Percentiles rank a stretch among this genome's conserved stretches.
These are phyloP conservation scores for Isabelozyma rhagii DNA, from an alignment of 805 yeast genomes.

Conservation along the genomic window DNA sequence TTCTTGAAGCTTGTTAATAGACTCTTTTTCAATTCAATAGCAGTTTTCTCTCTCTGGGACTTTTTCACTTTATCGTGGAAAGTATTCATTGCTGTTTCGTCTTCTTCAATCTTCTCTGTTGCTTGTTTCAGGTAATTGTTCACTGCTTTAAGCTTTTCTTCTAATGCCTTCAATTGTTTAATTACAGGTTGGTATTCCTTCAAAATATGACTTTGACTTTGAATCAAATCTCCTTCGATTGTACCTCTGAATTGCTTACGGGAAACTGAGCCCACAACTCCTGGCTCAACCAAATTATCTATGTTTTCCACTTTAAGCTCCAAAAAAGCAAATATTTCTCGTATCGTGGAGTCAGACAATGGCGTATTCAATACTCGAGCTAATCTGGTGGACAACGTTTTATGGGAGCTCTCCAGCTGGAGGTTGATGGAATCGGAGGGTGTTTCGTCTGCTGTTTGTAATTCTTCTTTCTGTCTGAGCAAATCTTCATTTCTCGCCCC, in stretches of 20 bases:
- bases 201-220: slow-evolving; percentile 41
- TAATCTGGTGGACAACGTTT: slow-evolving; percentile 42
- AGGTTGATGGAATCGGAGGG: background rate
- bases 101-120: slow-evolving; percentile 35
- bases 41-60: slow-evolving; percentile 26
- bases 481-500: no score
- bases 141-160: slow-evolving; percentile 13
- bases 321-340: slow-evolving; percentile 30
- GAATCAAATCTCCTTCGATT: slow-evolving; percentile 58
- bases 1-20: slow-evolving; percentile 53
- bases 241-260: slow-evolving; percentile 59
- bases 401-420: background rate
- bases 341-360: slow-evolving; percentile 34
- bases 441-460: slow-evolving; percentile 5
- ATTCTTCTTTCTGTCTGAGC: background rate
- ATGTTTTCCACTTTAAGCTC: slow-evolving; percentile 22
- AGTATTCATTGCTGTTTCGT: slow-evolving; percentile 16
- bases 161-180: slow-evolving; percentile 19
- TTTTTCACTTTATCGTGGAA: slow-evolving; percentile 22
- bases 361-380: slow-evolving; percentile 47
- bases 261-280: slow-evolving; percentile 54
- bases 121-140: slow-evolving; percentile 26
- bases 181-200: slow-evolving; percentile 33
- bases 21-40: slow-evolving; percentile 47
- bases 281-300: slow-evolving; percentile 42